Evolutionary conservation across 805 yeast species (phyloP), one percentile per base, ranked within the genome.

Genomic region (Maudiozyma pseudohumilis): DNA sequence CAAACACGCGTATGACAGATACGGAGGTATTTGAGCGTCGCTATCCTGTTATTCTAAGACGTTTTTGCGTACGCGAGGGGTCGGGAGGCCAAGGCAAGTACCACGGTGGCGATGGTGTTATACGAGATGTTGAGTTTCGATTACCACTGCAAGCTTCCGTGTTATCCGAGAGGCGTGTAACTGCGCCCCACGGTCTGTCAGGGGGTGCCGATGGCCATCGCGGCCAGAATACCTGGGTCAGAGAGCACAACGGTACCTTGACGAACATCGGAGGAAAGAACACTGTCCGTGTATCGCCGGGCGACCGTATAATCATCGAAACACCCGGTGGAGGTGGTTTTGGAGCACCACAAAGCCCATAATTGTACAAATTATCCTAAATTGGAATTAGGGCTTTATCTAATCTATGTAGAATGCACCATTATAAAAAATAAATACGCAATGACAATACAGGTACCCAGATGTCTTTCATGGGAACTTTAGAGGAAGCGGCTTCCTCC

Each of bases 1-100:
- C 96, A 20, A 87, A 87, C 60, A 87, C 96, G 2, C 70, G 95
- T 52, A 84, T 87, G 60, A 87, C 96, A 0, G 96, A 87, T 55
- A 79, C 87, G 5, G 96, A 87, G 59, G 71, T 87, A 10, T 79
- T 87, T 53, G 96, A 87, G 57, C 78, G 81, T 56, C 66, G 96
- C 36, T 87, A 87, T 52, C 96, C 96, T 0, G 88, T 84, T 6
- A 61, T 87, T 7, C 59, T 87, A 23, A 75, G 72, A 40, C 80
- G 82, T 52, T 88, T 80, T 49, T 67, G 82, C 0, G 66, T 87
- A 16, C 71, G 96, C 45, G 34, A 52, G 5, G 75, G 74, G 0
- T 81, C 95, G 12, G 96, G 97, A 19, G 96, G 97, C 37, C 49
- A 53, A 1, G 96, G 96, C 11, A 58, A 62, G 47, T 73, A 66